Evolutionary conservation across 1,284 basidiomycete genomes (phyloP).

Genomic region (Amylostereum chailletii): DNA sequence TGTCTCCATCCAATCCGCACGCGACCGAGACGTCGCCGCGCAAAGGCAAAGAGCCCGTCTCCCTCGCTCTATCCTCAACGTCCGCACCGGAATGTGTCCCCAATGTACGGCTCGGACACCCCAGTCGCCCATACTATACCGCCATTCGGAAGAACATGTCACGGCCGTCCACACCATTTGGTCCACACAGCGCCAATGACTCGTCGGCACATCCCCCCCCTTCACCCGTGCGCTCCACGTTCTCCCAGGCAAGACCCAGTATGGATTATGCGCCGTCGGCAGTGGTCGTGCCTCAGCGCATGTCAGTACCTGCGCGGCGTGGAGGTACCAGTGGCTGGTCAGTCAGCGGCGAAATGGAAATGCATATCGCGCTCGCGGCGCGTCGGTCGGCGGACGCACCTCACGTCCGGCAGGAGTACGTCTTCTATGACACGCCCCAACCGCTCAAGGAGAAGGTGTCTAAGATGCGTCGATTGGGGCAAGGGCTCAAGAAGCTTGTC

Average conservation of each 20-base stretch:
- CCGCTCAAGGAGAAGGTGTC: not conserved
- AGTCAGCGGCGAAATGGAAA: constrained; percentile 49
- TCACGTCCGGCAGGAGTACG: constrained; percentile 18
- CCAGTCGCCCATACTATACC: constrained; percentile 50
- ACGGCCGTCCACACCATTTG: constrained; percentile 25
- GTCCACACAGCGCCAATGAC: constrained; percentile 16
- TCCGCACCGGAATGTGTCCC: constrained; percentile 13
- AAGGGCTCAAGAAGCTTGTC: too few relatives aligned
- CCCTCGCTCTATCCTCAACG: not conserved
- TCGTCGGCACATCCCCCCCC: constrained; percentile 16
- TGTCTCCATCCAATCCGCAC: constrained; percentile 14
- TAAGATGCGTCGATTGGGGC: too few relatives aligned
- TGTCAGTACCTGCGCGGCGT: constrained; percentile 14
- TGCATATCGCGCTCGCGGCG: constrained; percentile 46
- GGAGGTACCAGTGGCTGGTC: constrained; percentile 32
- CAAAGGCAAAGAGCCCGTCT: not conserved
- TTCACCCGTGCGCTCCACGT: not conserved
- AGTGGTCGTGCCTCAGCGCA: not conserved
- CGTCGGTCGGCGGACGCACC: constrained; percentile 23
- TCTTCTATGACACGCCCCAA: constrained; percentile 18
- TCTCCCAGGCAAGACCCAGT: not conserved
- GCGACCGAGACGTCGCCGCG: constrained; percentile 14
- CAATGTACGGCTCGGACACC: constrained; percentile 38
- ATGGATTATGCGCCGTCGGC: not conserved
- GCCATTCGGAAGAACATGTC: constrained; percentile 54